Evolutionary conservation across 129 eudicot species (phyloP), one percentile per base, ranked within the genome.

Genomic region (Tagetes erecta): DNA sequence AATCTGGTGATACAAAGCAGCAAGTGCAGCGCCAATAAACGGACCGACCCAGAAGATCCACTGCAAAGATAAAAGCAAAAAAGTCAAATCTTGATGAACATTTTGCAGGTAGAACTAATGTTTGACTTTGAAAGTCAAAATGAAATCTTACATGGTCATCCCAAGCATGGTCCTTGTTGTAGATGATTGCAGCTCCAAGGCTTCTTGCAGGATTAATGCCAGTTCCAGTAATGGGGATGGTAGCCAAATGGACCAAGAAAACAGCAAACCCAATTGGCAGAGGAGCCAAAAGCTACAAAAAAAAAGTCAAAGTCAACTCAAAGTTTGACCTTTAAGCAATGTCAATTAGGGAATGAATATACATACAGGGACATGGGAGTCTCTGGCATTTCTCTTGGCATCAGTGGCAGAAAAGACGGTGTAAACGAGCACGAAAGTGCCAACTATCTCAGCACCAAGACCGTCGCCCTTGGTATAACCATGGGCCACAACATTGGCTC

Each of bases 31-130:
- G 67, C 92, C 89, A 34, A 78, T 78, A 73, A 87, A 84, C 4
- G 92, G 92, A 55, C 92, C 92, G 30, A 84, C 87, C 92, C 92
- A 87, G 82, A 87, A 87, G 31, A 87, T 71, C 87, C 92, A 87
- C 92, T 87, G 85, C 39, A 63, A 70, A 41, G 4, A 58, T 6
- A 59, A 31, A 31, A 38, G 27, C 27, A 51, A 50, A 64, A 38
- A 47, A 45, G 34, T 9, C 34, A 30, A 38, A 71, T 71, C 4
- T 37, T 47, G 31, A 37, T 74, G 38, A 62, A 36, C 40, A 62
- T 0, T 47, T 35, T 71, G 76, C 47, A 62, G 3, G 1, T 37
- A 62, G 8, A 8, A 35, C 4, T 36, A 35, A 63, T 74, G 64
- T 62, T 67, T 41, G 33, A 55, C 70, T 67, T 39, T 1, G 5